These are phyloP conservation scores for Cenchrus purpureus DNA, from an alignment of 176 grass and related monocot species.

Conservation along the genomic window DNA sequence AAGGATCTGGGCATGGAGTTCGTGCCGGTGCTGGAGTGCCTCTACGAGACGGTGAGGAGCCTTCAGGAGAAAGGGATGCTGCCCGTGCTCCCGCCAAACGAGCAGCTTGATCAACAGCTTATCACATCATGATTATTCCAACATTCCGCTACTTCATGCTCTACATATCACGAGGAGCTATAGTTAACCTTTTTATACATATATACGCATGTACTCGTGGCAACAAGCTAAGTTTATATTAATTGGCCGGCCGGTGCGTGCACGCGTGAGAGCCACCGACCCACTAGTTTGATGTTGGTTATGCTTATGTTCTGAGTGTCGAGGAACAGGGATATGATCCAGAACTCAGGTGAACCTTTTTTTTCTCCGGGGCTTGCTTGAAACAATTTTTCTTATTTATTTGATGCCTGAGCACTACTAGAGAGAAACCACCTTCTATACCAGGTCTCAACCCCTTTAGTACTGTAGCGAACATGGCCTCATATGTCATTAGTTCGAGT, in stretches of 20 bases:
- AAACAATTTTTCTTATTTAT: too few species aligned
- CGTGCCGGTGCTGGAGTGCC: constrained; percentile 40
- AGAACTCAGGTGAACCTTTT: too few species aligned
- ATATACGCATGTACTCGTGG: background rate
- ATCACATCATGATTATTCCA: constrained; percentile 11
- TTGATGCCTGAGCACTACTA: too few species aligned
- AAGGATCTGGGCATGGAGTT: constrained; percentile 61
- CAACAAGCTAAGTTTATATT: background rate
- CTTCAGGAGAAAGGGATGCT: constrained; percentile 57
- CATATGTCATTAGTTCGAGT: too few species aligned
- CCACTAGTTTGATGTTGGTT: background rate
- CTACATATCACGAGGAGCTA: background rate
- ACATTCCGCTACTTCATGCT: background rate
- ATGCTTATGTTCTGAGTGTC: too few species aligned
- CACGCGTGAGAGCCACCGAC: background rate
- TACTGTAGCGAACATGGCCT: too few species aligned
- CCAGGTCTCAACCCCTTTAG: too few species aligned
- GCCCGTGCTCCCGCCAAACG: constrained; percentile 31
- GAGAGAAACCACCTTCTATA: too few species aligned
- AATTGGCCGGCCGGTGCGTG: background rate
- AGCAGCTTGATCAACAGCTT: background rate
- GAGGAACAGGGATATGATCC: too few species aligned
- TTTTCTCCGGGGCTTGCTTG: too few species aligned
- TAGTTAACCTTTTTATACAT: background rate
- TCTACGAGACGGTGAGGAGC: constrained; percentile 46